Conservation (phyloP, 2,329 filamentous ascomycete species). For the Rugonectria rugulosa region DNA sequence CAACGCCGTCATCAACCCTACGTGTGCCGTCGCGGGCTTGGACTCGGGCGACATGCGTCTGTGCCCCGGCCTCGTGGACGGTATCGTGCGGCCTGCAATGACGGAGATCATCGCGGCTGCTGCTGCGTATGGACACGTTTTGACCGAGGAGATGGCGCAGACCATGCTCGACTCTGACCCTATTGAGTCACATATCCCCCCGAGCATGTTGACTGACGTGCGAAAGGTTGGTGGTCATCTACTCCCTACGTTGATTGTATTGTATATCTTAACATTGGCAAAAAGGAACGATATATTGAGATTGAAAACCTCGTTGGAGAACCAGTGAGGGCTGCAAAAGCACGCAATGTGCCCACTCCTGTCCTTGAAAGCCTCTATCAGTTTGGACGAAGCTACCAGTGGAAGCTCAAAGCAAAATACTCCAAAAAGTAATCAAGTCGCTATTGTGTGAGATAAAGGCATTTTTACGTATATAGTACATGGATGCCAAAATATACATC, state of each 20-base stretch:
- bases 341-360: slow-evolving; percentile 15
- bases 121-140: slow-evolving; percentile 31
- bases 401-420: slow-evolving; percentile 28
- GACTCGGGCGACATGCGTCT: slow-evolving; percentile 37
- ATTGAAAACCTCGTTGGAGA: slow-evolving; percentile 37
- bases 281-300: slow-evolving; percentile 36
- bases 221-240: slow-evolving; percentile 29
- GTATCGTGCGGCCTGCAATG: slow-evolving; percentile 34
- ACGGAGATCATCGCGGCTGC: slow-evolving; percentile 32
- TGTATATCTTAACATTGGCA: slow-evolving; percentile 17
- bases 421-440: not conserved
- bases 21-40: slow-evolving; percentile 29
- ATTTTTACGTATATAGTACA: not conserved
- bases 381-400: slow-evolving; percentile 32
- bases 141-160: slow-evolving; percentile 33
- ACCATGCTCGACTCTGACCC: slow-evolving; percentile 32
- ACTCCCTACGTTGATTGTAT: no score
- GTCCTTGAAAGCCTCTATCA: slow-evolving; percentile 25
- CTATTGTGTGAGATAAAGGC: not conserved
- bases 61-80: slow-evolving; percentile 32
- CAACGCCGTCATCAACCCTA: slow-evolving; percentile 35
- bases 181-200: slow-evolving; percentile 33
- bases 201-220: slow-evolving; percentile 36
- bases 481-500: not conserved
- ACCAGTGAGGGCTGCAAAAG: slow-evolving; percentile 31